Percentiles rank a stretch among this genome's conserved stretches.
Conservation (phyloP, 345 rosid genomes). For the Camelina hispida region DNA sequence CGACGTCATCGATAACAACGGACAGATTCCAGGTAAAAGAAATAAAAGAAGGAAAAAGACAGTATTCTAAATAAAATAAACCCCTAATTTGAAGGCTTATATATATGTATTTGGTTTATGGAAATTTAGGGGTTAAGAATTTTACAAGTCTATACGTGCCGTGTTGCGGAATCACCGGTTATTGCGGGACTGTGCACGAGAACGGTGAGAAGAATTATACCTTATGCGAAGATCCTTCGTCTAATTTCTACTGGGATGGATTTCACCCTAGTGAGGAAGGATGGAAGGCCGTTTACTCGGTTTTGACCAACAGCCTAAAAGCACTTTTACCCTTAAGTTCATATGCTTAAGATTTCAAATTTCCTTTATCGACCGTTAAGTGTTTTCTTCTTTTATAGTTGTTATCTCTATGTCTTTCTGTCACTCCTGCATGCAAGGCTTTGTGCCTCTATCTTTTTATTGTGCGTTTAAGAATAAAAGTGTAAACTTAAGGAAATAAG, state of each 20-base stretch:
- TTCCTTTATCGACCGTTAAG: neutral
- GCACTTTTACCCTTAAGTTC: neutral
- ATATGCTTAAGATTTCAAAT: too few relatives aligned
- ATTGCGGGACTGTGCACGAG: too few relatives aligned
- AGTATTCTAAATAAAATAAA: too few relatives aligned
- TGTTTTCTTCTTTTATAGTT: too few relatives aligned
- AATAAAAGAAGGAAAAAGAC: neutral
- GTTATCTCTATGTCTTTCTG: too few relatives aligned
- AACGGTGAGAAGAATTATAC: too few relatives aligned
- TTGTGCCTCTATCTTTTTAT: too few relatives aligned
- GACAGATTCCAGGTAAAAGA: constrained; percentile 31
- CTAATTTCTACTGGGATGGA: constrained; percentile 60
- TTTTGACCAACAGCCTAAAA: constrained; percentile 37
- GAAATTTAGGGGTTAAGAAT: constrained; percentile 35
- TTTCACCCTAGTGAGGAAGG: constrained; percentile 57
- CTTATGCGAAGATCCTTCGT: too few relatives aligned
- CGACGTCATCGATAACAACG: constrained; percentile 49
- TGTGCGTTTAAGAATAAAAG: too few relatives aligned
- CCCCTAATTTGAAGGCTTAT: neutral
- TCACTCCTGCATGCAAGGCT: too few relatives aligned
- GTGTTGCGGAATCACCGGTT: too few relatives aligned
- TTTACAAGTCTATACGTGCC: constrained; percentile 52
- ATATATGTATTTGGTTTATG: neutral
- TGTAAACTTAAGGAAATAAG: too few relatives aligned
- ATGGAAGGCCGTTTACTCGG: constrained; percentile 51